Evolutionary conservation across 371 early-diverging fungal genomes (phyloP), one percentile per base, ranked within the genome.

Genomic region (Lichtheimia ornata): DNA sequence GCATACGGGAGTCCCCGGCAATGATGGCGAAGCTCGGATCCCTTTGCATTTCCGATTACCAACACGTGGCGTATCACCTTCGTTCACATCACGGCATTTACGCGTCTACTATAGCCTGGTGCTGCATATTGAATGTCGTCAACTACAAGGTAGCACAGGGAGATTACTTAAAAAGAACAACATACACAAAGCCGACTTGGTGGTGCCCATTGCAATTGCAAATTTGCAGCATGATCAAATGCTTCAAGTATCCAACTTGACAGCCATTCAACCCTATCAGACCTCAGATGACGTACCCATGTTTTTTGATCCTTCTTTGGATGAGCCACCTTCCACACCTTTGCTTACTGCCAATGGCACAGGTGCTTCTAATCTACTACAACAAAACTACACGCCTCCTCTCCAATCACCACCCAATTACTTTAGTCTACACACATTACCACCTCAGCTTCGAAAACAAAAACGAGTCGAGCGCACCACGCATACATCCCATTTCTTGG

Each of bases 61-160:
- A 35, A 76, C 80, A 5, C 70, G 77, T 5, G 72, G 74, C 5
- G 80, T 80, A 0, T 73, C 74, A 4, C 80, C 80, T n/a, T 74
- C 77, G 0, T 80, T 76, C 64, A 66, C 65, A 3, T 71, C 77
- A 18, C 65, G 67, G 20, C 72, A 80, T 53, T 72, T 77, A 12
- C 66, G 80, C 18, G 77, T 80, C 0, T 67, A 74, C 53, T 80
- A 80, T 52, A 72, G 70, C 50, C 18, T 80, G 5, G 52, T 59
- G 15, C 69, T 80, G 52, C 40, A 59, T 25, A 50, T 52, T n/a
- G 61, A 70, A 3, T 35, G 35, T 11, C 35, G 22, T 22, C 22
- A 22, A 22, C 22, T 11, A 11, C 42, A 27, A 0, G 51, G 71
- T 4, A 74, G 73, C 28, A 56, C 56, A 13, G 73, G 72, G 1